A percentile compares a stretch with the other conserved stretches of the same genome.
Conservation (phyloP, 2,329 filamentous ascomycete species). For the Trichophaea hybrida region DNA sequence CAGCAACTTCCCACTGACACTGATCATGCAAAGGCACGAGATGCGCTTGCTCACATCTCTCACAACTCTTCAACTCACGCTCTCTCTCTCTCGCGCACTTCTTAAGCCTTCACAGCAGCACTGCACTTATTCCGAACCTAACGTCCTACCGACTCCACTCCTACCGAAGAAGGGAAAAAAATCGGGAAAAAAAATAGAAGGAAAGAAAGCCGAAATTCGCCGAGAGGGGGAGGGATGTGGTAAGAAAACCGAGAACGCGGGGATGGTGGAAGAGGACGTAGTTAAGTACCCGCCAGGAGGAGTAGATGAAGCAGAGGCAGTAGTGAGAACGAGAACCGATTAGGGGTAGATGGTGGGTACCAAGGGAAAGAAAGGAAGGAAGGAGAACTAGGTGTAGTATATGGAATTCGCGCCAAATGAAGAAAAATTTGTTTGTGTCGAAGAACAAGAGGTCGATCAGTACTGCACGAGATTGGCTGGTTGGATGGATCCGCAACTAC, state of each 20-base stretch:
- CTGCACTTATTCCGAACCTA: conserved; percentile 14
- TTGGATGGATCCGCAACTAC: not conserved
- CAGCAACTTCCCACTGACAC: conserved; percentile 6
- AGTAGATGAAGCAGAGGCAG: not conserved
- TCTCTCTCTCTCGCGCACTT: not conserved
- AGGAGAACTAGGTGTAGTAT: not conserved
- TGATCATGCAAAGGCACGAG: not conserved
- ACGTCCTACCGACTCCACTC: conserved; percentile 18
- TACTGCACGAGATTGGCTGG: not conserved
- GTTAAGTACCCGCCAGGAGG: conserved; percentile 4
- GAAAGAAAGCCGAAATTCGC: conserved; percentile 10
- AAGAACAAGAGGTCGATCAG: not conserved
- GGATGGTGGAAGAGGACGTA: conserved; percentile 7
- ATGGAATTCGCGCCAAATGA: conserved; percentile 2
- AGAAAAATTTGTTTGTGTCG: conserved; percentile 4
- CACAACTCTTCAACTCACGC: conserved; percentile 6
- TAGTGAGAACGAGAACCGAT: not conserved
- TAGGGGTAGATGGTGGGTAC: conserved; percentile 1
- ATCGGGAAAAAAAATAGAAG: conserved; percentile 12
- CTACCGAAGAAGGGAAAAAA: conserved; percentile 21
- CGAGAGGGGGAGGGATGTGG: conserved; percentile 5
- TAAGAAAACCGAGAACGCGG: conserved; percentile 16
- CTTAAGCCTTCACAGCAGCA: not conserved
- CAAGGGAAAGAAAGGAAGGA: not conserved
- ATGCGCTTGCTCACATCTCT: conserved; percentile 9